phyloP scores from a whole-genome alignment of 352 stramenopile species.

The Blastocystis sp. region DNA sequence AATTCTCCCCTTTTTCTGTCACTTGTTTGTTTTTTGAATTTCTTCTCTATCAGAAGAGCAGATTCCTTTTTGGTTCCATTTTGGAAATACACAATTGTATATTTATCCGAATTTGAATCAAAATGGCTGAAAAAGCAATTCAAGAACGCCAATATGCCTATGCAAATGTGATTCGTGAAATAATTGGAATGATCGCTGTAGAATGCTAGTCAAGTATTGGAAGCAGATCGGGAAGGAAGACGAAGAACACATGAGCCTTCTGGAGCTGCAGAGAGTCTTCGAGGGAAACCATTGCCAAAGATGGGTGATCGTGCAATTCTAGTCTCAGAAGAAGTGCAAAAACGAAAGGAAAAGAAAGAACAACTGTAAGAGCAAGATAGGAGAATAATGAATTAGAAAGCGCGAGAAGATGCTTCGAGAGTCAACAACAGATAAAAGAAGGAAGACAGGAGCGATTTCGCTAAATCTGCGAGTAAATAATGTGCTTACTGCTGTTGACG shows the following conservation, averaged over 20 bases:
- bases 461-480: constrained; percentile 6
- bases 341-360: constrained; percentile 32
- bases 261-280: constrained; percentile 57
- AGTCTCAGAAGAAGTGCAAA: constrained; percentile 33
- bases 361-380: background rate
- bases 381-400: background rate
- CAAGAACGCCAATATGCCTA: constrained; percentile 30
- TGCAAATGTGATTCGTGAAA: background rate
- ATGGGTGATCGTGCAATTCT: constrained; percentile 59
- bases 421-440: constrained; percentile 25
- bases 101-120: background rate
- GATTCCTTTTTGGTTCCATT: background rate
- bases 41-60: background rate
- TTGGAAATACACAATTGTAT: background rate
- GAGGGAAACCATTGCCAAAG: background rate
- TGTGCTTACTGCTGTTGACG: constrained; percentile 8
- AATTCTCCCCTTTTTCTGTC: background rate
- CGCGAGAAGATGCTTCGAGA: background rate
- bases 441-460: background rate
- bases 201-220: constrained; percentile 11
- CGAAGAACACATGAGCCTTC: constrained; percentile 21
- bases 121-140: constrained; percentile 35
- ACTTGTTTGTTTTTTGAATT: background rate
- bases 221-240: constrained; percentile 17
- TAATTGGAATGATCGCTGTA: background rate